Percentiles rank a stretch among this genome's conserved stretches.
Evolutionary conservation across 192 early-diverging fungal species (phyloP).

Genomic region (Gaertneriomyces semiglobifer): DNA sequence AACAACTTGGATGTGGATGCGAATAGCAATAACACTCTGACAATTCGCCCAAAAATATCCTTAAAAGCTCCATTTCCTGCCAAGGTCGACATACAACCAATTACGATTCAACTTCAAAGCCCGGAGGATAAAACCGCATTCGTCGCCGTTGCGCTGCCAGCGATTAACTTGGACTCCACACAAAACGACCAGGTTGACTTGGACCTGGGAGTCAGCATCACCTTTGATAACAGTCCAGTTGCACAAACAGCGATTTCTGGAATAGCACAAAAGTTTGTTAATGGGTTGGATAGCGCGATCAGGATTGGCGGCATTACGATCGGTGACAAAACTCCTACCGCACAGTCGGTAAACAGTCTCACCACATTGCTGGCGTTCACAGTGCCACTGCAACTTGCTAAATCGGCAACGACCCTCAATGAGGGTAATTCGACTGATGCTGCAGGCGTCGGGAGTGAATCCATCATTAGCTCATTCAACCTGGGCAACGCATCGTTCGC

Average conservation of each 20-base stretch:
- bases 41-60: constrained; percentile 9
- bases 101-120: constrained; percentile 2
- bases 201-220: not conserved
- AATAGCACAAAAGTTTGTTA: constrained; percentile 6
- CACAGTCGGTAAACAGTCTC: not conserved
- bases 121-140: not conserved
- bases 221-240: constrained; percentile 1
- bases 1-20: not conserved
- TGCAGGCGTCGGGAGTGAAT: not conserved
- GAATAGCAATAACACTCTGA: constrained; percentile 10
- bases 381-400: not conserved
- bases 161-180: constrained; percentile 1
- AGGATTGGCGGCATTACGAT: constrained; percentile 8
- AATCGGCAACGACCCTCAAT: not conserved
- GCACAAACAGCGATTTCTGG: constrained; percentile 14
- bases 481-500: constrained; percentile 13
- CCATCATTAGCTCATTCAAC: constrained; percentile 2
- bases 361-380: not conserved
- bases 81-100: constrained; percentile 7
- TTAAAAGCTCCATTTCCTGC: constrained; percentile 11
- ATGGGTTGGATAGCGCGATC: not conserved
- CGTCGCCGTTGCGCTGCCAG: constrained; percentile 1
- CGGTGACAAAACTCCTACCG: not conserved
- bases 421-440: not conserved
- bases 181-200: constrained; percentile 9